Evolutionary conservation across 2,329 filamentous ascomycete genomes (phyloP).

Genomic region (Fusarium denticulatum): DNA sequence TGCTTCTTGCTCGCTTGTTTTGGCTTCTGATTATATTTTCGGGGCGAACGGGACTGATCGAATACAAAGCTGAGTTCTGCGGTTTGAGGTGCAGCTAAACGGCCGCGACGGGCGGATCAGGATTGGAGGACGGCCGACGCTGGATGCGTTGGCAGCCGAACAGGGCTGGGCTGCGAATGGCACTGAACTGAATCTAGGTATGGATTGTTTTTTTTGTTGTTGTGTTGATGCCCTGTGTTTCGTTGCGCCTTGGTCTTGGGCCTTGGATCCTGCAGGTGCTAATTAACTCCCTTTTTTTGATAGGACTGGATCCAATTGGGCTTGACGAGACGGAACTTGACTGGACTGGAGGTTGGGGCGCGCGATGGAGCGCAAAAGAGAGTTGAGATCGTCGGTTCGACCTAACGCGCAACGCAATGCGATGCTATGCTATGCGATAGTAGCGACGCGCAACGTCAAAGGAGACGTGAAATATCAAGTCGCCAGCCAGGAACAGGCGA

Average conservation of each 20-base stretch:
- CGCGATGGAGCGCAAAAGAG: conserved; percentile 5
- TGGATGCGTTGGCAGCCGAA: conserved; percentile 36
- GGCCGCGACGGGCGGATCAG: conserved; percentile 32
- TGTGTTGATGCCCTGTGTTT: conserved; percentile 16
- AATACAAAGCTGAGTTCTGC: conserved; percentile 13
- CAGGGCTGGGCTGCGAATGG: conserved; percentile 11
- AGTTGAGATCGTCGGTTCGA: conserved; percentile 16
- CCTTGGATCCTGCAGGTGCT: conserved; percentile 39
- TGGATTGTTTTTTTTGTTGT: conserved; percentile 36
- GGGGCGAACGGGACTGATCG: conserved; percentile 33
- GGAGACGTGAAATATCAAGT: conserved; percentile 15
- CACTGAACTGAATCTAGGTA: conserved; percentile 11
- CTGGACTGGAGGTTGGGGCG: conserved; percentile 28
- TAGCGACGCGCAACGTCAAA: conserved; percentile 17
- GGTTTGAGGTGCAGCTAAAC: conserved; percentile 36
- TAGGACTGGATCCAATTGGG: conserved; percentile 15
- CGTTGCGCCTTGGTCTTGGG: conserved; percentile 16
- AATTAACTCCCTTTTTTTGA: conserved; percentile 39
- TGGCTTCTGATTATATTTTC: conserved; percentile 16
- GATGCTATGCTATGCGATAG: conserved; percentile 8
- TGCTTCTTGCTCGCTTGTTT: conserved; percentile 33
- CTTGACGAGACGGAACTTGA: conserved; percentile 10
- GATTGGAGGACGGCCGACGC: conserved; percentile 36
- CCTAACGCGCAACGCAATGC: conserved; percentile 17
- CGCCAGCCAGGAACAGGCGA: conserved; percentile 35